Conservation (phyloP, 495 filamentous ascomycete species). For the Penicillium samsonianum region DNA sequence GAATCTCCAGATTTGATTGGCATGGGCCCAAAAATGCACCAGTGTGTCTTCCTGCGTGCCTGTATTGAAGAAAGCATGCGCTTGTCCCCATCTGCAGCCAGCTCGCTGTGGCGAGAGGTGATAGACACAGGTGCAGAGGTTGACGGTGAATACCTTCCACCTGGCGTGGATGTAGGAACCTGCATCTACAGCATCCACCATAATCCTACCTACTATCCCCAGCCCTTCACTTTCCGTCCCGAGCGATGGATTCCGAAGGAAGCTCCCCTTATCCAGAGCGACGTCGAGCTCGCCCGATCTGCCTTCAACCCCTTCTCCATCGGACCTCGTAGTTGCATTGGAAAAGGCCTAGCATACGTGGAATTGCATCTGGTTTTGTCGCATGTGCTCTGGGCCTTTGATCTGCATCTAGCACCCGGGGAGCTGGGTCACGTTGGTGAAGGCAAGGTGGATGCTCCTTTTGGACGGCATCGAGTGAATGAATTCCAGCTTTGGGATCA, state of each 20-base stretch:
- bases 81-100: neutral
- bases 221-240: conserved; percentile 53
- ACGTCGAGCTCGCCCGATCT: conserved; percentile 24
- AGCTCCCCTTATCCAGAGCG: neutral
- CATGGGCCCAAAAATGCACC: neutral
- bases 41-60: conserved; percentile 9
- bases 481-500: neutral
- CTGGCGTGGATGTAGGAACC: conserved; percentile 53
- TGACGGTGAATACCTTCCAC: conserved; percentile 55
- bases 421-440: conserved; percentile 4
- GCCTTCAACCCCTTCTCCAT: conserved; percentile 61
- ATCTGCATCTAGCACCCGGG: conserved; percentile 9
- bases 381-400: conserved; percentile 8
- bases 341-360: conserved; percentile 56
- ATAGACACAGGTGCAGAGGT: conserved; percentile 28
- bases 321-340: conserved; percentile 59
- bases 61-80: conserved; percentile 2
- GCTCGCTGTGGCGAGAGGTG: neutral
- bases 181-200: conserved; percentile 59
- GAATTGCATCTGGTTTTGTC: conserved; percentile 19
- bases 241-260: conserved; percentile 50
- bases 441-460: neutral
- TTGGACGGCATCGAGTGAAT: neutral
- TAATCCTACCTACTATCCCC: conserved; percentile 53
- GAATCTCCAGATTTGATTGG: neutral